A percentile compares a stretch with the other conserved stretches of the same genome.
phyloP scores from a whole-genome alignment of 2,329 filamentous ascomycete species.

The Colletotrichum sp. region DNA sequence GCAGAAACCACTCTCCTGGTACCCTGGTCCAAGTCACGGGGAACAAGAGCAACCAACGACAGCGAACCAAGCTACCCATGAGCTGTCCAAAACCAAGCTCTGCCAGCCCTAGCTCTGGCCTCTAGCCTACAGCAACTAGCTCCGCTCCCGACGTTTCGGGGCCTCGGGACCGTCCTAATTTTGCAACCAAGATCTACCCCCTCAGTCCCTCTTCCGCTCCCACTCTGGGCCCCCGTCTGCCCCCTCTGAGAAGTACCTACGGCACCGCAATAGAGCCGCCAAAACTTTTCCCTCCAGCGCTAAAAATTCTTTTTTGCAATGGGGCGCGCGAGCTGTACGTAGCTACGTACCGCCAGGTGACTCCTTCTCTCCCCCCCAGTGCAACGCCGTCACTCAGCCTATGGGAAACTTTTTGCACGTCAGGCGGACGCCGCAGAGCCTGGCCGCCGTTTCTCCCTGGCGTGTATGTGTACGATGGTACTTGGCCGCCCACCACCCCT shows the following conservation, averaged over 20 bases:
- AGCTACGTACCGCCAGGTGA: background rate
- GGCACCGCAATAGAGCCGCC: background rate
- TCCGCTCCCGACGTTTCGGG: slow-evolving; percentile 16
- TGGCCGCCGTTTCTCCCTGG: background rate
- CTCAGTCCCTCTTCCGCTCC: background rate
- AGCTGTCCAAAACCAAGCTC: background rate
- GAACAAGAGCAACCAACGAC: background rate
- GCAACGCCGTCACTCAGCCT: slow-evolving; percentile 17
- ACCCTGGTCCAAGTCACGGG: background rate
- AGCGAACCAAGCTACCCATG: slow-evolving; percentile 6
- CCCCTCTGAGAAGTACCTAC: background rate
- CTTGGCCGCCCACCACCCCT: slow-evolving; percentile 8
- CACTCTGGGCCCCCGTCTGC: background rate
- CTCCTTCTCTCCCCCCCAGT: background rate
- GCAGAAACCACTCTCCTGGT: background rate
- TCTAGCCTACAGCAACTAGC: slow-evolving; percentile 1
- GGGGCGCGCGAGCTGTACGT: background rate
- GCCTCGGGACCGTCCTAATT: slow-evolving; percentile 12
- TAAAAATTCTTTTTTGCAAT: background rate
- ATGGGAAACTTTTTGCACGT: slow-evolving; percentile 15
- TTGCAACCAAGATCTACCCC: slow-evolving; percentile 14
- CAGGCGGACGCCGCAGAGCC: slow-evolving; percentile 13
- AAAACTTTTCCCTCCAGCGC: slow-evolving; percentile 4
- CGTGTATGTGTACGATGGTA: background rate
- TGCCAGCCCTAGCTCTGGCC: background rate